These are phyloP conservation scores for Xylariales sp. DNA, from an alignment of 2,329 filamentous ascomycete genomes.

Conservation along the genomic window DNA sequence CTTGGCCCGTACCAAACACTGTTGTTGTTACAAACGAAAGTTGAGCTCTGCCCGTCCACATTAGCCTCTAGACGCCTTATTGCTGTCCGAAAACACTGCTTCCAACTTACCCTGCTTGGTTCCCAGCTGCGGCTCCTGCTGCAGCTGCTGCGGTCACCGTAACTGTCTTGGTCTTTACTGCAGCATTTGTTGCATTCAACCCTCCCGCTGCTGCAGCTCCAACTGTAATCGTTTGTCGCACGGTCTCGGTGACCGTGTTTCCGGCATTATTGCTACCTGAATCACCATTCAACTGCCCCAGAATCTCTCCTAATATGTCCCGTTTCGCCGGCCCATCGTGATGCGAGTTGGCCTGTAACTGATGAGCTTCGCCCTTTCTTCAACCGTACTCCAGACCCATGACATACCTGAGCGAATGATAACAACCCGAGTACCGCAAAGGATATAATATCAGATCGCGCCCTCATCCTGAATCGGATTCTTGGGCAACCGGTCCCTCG, in stretches of 20 bases:
- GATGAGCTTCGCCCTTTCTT: constrained; percentile 10
- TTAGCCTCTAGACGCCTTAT: constrained; percentile 10
- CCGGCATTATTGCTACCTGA: constrained; percentile 12
- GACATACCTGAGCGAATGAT: constrained; percentile 21
- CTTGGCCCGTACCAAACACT: constrained; percentile 24
- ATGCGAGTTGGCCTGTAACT: constrained; percentile 15
- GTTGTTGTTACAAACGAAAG: constrained; percentile 33
- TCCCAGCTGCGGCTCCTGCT: constrained; percentile 5
- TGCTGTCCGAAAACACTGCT: too few relatives aligned
- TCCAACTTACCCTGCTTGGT: constrained; percentile 8
- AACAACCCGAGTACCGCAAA: constrained; percentile 17
- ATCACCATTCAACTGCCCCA: constrained; percentile 14
- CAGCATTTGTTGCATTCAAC: constrained; percentile 19
- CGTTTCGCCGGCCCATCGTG: constrained; percentile 19
- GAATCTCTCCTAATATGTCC: constrained; percentile 18
- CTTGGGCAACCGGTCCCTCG: neutral
- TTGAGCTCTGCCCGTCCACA: constrained; percentile 17
- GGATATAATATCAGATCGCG: constrained; percentile 7
- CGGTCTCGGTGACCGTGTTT: constrained; percentile 27
- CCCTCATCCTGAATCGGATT: constrained; percentile 7
- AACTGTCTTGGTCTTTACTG: constrained; percentile 18
- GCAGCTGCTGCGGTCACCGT: constrained; percentile 20
- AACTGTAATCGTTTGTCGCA: constrained; percentile 32
- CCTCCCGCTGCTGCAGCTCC: constrained; percentile 23
- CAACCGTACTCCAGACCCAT: neutral